These are phyloP conservation scores for Botryobasidium botryosum DNA, from an alignment of 768 basidiomycete genomes.

Conservation along the genomic window DNA sequence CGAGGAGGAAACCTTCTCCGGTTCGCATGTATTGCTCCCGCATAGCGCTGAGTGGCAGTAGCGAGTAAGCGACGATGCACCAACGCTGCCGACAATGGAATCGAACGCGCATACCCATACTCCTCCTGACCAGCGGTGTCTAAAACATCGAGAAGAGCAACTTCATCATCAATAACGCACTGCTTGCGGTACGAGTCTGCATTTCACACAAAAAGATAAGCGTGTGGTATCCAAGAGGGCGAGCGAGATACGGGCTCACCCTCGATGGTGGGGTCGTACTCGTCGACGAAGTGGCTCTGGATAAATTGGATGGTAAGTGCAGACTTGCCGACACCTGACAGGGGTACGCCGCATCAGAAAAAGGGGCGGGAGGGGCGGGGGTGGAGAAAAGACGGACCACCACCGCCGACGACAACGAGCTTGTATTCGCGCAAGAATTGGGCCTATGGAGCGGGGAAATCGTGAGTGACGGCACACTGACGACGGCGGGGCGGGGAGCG, in stretches of 20 bases:
- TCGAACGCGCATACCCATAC: constrained; percentile 22
- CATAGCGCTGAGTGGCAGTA: constrained; percentile 23
- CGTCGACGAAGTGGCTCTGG: constrained; percentile 85
- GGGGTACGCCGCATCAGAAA: background rate
- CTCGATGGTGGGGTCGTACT: constrained; percentile 92
- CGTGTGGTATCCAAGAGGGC: background rate
- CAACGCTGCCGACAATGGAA: background rate
- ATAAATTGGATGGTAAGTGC: constrained; percentile 97
- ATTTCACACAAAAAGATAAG: background rate
- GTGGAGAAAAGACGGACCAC: constrained; percentile 37
- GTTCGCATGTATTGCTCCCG: constrained; percentile 35
- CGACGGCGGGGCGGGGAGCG: no score
- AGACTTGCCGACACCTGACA: constrained; percentile 59
- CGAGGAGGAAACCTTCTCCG: constrained; percentile 30
- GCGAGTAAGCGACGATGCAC: background rate
- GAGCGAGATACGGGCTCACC: constrained; percentile 27
- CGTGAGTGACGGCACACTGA: no score
- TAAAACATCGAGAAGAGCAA: constrained; percentile 29
- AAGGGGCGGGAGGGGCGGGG: background rate
- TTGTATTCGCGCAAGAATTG: constrained; percentile 94
- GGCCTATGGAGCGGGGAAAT: constrained; percentile 40
- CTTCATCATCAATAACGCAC: constrained; percentile 29
- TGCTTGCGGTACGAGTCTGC: constrained; percentile 33
- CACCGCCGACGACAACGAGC: constrained; percentile 95
- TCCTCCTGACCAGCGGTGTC: constrained; percentile 36